These are phyloP conservation scores for Heliamphora pulchella DNA, from an alignment of 179 eudicot species.

Conservation along the genomic window DNA sequence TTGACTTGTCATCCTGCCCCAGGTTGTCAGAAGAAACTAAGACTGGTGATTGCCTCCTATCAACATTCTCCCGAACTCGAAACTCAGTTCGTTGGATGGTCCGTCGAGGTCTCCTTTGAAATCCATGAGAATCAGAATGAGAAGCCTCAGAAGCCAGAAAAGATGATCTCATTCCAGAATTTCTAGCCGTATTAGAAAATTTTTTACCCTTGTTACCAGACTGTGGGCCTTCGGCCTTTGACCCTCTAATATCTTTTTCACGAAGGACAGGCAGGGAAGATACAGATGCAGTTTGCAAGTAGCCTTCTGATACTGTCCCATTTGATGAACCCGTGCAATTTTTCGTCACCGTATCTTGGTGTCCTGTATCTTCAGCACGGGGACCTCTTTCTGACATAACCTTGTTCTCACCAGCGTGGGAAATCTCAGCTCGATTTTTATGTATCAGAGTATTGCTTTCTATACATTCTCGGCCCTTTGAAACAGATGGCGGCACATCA, in stretches of 20 bases:
- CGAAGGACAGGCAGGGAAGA: constrained; percentile 26
- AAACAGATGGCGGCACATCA: constrained; percentile 21
- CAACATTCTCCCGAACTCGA: constrained; percentile 64
- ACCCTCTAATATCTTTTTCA: constrained; percentile 34
- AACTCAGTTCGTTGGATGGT: constrained; percentile 68
- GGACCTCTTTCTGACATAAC: constrained; percentile 26
- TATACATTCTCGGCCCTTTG: constrained; percentile 24
- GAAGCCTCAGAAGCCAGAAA: constrained; percentile 36
- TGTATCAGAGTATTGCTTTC: constrained; percentile 24
- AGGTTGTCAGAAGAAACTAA: constrained; percentile 23
- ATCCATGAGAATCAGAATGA: constrained; percentile 42
- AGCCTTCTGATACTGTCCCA: constrained; percentile 34
- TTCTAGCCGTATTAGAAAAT: constrained; percentile 46
- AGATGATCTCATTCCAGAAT: constrained; percentile 41
- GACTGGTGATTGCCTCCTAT: constrained; percentile 39
- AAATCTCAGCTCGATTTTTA: constrained; percentile 26
- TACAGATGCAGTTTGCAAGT: constrained; percentile 30
- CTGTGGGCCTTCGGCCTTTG: constrained; percentile 34
- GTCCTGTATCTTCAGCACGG: constrained; percentile 27
- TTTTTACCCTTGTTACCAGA: constrained; percentile 50
- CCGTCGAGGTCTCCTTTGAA: constrained; percentile 66
- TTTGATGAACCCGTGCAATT: constrained; percentile 24
- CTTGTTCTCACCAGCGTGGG: constrained; percentile 24
- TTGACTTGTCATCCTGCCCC: constrained; percentile 36
- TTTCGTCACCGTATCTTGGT: constrained; percentile 22